Base-by-base conservation (phyloP, 225 moss, liverwort and hornwort genomes). In the Pseudoscleropodium purum region DNA sequence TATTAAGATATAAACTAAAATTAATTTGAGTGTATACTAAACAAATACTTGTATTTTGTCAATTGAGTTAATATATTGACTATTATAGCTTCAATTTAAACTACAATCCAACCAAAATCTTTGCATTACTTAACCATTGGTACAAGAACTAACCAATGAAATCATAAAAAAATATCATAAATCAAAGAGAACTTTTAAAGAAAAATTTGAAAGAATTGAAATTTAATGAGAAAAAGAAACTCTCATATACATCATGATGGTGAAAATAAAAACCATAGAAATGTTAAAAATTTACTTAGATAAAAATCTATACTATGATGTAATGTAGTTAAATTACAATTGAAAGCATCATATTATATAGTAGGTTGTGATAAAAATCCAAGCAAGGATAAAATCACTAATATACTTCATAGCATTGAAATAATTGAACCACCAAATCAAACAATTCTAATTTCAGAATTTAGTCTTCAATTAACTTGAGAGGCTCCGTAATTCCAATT, bases 381-480 rank as follows among this genome's bases (percentile, higher is more conserved):
- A 68, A 1, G 12, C 23, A 37, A 21, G 6, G 21, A n/a, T 68
- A 37, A 69, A 21, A 23, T 37, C 20, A 20, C 19, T 67, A 23
- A 21, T 9, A 12, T 21, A n/a, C 21, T 13, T 34, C 3, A 67
- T 13, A 70, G 2, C 39, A 19, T 24, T 70, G 13, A 23, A 12
- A 6, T 69, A n/a, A 37, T 37, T 68, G 21, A 37, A 37, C 12
- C 0, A 11, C 21, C 11, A 68, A 41, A 41, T 72, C 15, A 41
- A 72, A 41, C 26, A 4, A 8, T 72, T 72, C 8, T 7, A 5
- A 43, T 43, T 41, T 43, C 14, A 41, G 8, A 15, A 73, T 73
- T 9, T 27, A 0, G 4, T 0, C 27, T 73, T 43, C 43, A 43
- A 39, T n/a, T n/a, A n/a, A n/a, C n/a, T n/a, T n/a, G n/a, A n/a